phyloP scores from a whole-genome alignment of 192 early-diverging fungal genomes.

The Mortierella alpina region DNA sequence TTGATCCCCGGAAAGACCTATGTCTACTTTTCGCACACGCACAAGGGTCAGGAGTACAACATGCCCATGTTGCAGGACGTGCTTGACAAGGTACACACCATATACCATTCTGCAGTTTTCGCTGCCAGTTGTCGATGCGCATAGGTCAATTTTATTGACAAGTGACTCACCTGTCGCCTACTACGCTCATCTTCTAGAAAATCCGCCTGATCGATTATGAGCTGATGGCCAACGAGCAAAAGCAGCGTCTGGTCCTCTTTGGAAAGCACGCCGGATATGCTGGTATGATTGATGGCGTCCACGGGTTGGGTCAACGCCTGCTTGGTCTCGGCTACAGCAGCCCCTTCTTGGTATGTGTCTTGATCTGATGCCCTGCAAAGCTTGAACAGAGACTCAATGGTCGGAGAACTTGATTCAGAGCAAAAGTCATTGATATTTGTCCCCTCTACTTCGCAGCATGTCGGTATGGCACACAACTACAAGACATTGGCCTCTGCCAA shows the following conservation, averaged over 20 bases:
- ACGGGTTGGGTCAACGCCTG: slow-evolving; percentile 91
- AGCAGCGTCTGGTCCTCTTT: slow-evolving; percentile 89
- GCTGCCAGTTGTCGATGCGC: neutral
- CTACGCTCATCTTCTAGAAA: slow-evolving; percentile 57
- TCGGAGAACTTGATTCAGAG: neutral
- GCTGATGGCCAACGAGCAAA: slow-evolving; percentile 82
- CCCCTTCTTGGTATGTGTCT: slow-evolving; percentile 83
- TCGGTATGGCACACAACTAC: slow-evolving; percentile 81
- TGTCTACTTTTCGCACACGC: slow-evolving; percentile 96
- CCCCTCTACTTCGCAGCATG: slow-evolving; percentile 58
- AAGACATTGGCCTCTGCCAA: slow-evolving; percentile 71
- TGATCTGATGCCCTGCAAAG: neutral
- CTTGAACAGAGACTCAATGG: neutral
- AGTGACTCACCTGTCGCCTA: neutral
- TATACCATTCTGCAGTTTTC: neutral
- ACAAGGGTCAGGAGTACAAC: slow-evolving; percentile 96
- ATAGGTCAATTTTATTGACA: neutral
- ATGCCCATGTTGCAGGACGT: slow-evolving; percentile 90
- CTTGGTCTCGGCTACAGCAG: slow-evolving; percentile 92
- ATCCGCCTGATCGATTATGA: slow-evolving; percentile 97
- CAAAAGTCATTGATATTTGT: slow-evolving; percentile 37
- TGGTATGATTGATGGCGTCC: slow-evolving; percentile 92
- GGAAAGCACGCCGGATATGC: slow-evolving; percentile 95
- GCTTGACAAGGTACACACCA: slow-evolving; percentile 80
- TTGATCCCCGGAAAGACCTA: slow-evolving; percentile 92